phyloP scores from a whole-genome alignment of 169 alveolate species.

The Eimeria sp. region DNA sequence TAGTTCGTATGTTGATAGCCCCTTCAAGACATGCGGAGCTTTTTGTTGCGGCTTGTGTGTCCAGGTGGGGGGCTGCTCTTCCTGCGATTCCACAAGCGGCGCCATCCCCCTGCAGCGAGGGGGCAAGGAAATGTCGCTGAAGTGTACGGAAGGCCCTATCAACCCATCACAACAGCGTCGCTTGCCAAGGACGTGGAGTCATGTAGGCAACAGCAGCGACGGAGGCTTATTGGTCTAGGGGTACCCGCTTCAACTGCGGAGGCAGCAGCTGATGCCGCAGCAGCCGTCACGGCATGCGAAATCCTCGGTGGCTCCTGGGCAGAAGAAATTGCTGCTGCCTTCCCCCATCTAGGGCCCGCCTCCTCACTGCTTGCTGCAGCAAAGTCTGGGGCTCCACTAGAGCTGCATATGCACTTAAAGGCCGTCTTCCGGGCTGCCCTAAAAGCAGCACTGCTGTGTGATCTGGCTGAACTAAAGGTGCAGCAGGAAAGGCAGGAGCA shows the following conservation, averaged over 20 bases:
- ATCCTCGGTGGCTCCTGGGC: slow-evolving; percentile 46
- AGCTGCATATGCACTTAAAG: slow-evolving; percentile 48
- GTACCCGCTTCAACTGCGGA: slow-evolving; percentile 12
- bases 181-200: slow-evolving; percentile 22
- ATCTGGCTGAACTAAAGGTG: background rate
- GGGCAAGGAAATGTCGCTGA: slow-evolving; percentile 19
- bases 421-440: slow-evolving; percentile 25
- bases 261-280: slow-evolving; percentile 70
- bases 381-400: slow-evolving; percentile 32
- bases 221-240: background rate
- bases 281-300: slow-evolving; percentile 21
- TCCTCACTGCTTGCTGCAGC: slow-evolving; percentile 12
- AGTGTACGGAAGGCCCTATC: slow-evolving; percentile 2
- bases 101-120: background rate
- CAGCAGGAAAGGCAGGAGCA: slow-evolving; percentile 25
- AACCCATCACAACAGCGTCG: slow-evolving; percentile 8
- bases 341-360: slow-evolving; percentile 33
- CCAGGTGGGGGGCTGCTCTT: slow-evolving; percentile 46
- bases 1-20: background rate
- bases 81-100: slow-evolving; percentile 19
- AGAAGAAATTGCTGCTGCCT: slow-evolving; percentile 30
- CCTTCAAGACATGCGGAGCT: background rate
- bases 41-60: background rate
- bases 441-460: slow-evolving; percentile 17
- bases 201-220: slow-evolving; percentile 17